These are phyloP conservation scores for Podila clonocystis DNA, from an alignment of 192 early-diverging fungal genomes.

Conservation along the genomic window DNA sequence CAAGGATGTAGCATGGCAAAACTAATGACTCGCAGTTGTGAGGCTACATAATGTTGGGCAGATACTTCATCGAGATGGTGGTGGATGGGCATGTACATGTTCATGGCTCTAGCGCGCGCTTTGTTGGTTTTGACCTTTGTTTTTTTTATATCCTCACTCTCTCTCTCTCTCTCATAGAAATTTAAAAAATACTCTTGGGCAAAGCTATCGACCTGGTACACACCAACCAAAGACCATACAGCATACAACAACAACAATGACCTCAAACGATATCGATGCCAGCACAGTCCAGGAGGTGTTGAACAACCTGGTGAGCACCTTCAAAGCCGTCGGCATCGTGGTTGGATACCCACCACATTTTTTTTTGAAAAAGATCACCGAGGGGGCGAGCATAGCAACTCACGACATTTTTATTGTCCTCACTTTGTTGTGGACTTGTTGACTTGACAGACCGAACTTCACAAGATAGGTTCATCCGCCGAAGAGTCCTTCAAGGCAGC, in stretches of 20 bases:
- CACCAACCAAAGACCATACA: not conserved
- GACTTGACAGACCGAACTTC: not conserved
- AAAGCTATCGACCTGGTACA: not conserved
- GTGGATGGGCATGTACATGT: too few relatives aligned
- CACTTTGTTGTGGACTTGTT: not conserved
- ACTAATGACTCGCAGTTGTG: too few relatives aligned
- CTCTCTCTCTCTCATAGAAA: too few relatives aligned
- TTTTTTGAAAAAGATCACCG: too few relatives aligned
- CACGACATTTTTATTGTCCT: not conserved
- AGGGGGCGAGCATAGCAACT: too few relatives aligned
- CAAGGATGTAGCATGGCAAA: too few relatives aligned
- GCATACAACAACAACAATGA: not conserved
- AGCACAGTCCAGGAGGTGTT: constrained; percentile 33
- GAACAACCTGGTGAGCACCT: constrained; percentile 25
- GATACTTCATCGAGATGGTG: not conserved
- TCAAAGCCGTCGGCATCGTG: not conserved
- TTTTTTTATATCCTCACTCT: too few relatives aligned
- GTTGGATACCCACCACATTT: not conserved
- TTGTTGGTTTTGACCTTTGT: too few relatives aligned
- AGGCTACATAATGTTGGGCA: too few relatives aligned
- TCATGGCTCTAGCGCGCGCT: too few relatives aligned
- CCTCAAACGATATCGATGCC: constrained; percentile 15
- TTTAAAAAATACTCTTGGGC: too few relatives aligned
- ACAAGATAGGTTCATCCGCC: not conserved
- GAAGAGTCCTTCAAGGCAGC: constrained; percentile 19